Evolutionary conservation across 371 early-diverging fungal genomes (phyloP), one percentile per base, ranked within the genome.

Genomic region (Syncephalastrum sp.): DNA sequence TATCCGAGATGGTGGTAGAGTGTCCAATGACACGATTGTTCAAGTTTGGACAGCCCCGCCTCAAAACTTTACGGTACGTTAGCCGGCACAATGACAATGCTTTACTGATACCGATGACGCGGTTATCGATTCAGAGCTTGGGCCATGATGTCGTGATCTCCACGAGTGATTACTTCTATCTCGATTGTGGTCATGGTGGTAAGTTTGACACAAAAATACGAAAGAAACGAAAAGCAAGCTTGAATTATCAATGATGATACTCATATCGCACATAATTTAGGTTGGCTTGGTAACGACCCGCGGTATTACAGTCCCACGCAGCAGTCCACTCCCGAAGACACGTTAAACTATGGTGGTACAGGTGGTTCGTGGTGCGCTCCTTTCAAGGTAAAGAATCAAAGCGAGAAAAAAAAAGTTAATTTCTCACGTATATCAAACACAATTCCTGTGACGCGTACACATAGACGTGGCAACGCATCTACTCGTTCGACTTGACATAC

Each of bases 381-480:
- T 47, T 75, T 63, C 63, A 67, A 72, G 53, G 69, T 64, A 63
- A 48, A 38, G 10, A 12, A 5, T 42, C 5, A 10, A 8, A 5
- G 14, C 12, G 13, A 54, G 8, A 45, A 46, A 45, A 33, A 44
- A 10, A 15, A 19, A 27, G 23, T 24, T 16, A 33, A 23, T 38
- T 16, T 21, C 38, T 33, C 38, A 33, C 38, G 12, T 12, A 33
- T 10, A 33, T 10, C 38, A 29, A 4, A 7, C 2, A 33, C 38
- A 33, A 33, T 33, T 33, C 10, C 38, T 33, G 38, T 33, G 38
- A 8, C 38, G 38, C 12, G 38, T 5, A 21, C 17, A 82, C 68
- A 74, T 88, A 90, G 82, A 77, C 82, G 24, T 91, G 91, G 91
- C 89, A 89, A 75, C 83, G 84, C 47, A 84, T 91, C 13, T 92